phyloP scores from a whole-genome alignment of 768 basidiomycete species.

The Russula griseocarnosa region DNA sequence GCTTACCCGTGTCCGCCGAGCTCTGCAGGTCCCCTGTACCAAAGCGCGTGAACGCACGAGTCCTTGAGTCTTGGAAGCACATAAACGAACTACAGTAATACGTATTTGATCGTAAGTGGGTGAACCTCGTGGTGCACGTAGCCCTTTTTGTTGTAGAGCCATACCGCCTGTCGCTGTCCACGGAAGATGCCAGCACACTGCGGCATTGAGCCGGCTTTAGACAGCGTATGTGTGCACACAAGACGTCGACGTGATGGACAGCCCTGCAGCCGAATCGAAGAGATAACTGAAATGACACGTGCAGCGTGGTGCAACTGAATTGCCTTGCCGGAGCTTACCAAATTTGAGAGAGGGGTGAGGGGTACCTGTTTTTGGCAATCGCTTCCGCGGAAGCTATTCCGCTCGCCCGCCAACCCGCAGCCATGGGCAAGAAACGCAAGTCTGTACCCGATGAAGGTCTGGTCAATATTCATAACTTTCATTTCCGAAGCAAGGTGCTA shows the following conservation, averaged over 20 bases:
- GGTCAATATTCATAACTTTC: not conserved
- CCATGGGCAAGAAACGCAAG: constrained; percentile 32
- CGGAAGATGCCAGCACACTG: not conserved
- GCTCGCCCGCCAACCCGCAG: constrained; percentile 7
- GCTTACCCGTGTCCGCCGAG: no score
- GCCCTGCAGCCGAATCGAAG: not conserved
- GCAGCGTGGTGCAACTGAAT: not conserved
- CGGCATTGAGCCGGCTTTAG: not conserved
- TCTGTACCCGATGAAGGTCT: constrained; percentile 17
- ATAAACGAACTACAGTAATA: not conserved
- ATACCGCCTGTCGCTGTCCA: not conserved
- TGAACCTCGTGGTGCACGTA: not conserved
- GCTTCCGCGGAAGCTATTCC: not conserved
- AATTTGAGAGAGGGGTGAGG: not conserved
- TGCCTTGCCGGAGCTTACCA: not conserved
- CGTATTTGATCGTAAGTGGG: not conserved
- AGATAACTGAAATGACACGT: not conserved
- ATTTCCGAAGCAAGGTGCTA: constrained; percentile 20
- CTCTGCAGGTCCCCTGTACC: no score
- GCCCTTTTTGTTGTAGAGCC: not conserved
- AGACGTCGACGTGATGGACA: no score
- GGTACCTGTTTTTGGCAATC: not conserved
- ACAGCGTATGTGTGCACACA: not conserved
- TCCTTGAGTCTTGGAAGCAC: not conserved
- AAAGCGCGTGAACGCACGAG: no score